Percentiles rank a stretch among this genome's conserved stretches.
Conservation (phyloP, 345 rosid species). For the Gossypium longicalyx region DNA sequence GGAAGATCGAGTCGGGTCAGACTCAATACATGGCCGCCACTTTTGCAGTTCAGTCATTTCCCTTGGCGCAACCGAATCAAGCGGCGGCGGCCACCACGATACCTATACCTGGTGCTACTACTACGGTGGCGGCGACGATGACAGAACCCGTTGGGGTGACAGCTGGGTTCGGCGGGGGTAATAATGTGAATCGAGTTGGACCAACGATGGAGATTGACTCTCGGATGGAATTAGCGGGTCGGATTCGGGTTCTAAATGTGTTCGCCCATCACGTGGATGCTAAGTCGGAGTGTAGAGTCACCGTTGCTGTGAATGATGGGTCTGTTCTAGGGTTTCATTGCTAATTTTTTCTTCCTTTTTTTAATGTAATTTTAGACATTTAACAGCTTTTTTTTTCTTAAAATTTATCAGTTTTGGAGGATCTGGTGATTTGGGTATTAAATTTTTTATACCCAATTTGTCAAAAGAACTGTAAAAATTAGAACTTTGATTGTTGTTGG, state of each 20-base stretch:
- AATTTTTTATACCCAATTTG: background rate
- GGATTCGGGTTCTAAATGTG: slow-evolving; percentile 72
- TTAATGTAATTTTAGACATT: background rate
- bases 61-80: slow-evolving; percentile 35
- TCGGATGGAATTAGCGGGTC: slow-evolving; percentile 66
- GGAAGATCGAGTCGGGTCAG: slow-evolving; percentile 69
- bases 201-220: slow-evolving; percentile 89
- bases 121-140: background rate
- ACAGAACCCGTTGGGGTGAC: slow-evolving; percentile 24
- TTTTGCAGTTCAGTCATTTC: slow-evolving; percentile 81
- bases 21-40: slow-evolving; percentile 95
- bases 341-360: background rate
- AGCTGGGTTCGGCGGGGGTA: slow-evolving; percentile 29
- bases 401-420: background rate
- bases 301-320: slow-evolving; percentile 68
- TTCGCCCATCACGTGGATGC: slow-evolving; percentile 81
- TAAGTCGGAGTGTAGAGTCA: slow-evolving; percentile 63
- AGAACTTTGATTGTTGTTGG: no score
- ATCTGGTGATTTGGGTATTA: background rate
- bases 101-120: background rate
- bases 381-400: background rate
- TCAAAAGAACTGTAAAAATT: slow-evolving; percentile 33
- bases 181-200: slow-evolving; percentile 47
- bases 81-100: slow-evolving; percentile 16
- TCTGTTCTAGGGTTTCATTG: slow-evolving; percentile 64